Base-by-base conservation (phyloP, 2,329 filamentous ascomycete species). In the Paramyrothecium roridum region DNA sequence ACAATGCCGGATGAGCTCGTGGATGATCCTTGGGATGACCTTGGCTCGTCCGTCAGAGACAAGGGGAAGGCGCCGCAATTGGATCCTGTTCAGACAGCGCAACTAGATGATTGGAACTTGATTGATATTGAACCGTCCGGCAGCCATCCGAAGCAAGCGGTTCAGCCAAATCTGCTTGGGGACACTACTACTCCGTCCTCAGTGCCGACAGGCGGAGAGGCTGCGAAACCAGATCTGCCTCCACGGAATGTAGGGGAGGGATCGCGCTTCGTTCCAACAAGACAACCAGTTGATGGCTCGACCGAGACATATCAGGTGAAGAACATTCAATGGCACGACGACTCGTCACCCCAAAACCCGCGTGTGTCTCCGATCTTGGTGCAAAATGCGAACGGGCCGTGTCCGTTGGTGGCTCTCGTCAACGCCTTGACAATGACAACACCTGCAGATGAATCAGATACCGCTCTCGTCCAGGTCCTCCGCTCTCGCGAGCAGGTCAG, bases 361-460 rank as follows among this genome's bases (percentile, higher is more conserved):
- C 82, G 91, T 47, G 81, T 82, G n/a, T 93, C 91, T 1, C 93
- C 95, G 0, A 91, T 98, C 54, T 77, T 98, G 45, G 86, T 96
- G 3, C 93, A 99, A 67, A 98, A 97, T 63, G 85, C 88, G 55
- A 99, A 99, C 65, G 95, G 95, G 0, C 95, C 95, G 1, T 99
- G 95, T 70, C 95, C 95, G 1, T 75, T 99, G 16, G 84, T 99
- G 23, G 95, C 95, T 2, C 79, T 99, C 6, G 93, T 98, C 56
- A 99, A 99, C 69, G 93, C 93, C 1, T 79, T 99, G 17, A 89
- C 91, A 0, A 76, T 99, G 54, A 93, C 91, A 3, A 93, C 92
- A 0, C 87, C 89, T 1, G 78, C 85, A 3, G 80, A 84, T 20
- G 69, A 68, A 51, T 77, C 62, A 62, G 75, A 89, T 34, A 89